phyloP scores from a whole-genome alignment of 2,329 filamentous ascomycete species.

The Xylaria sp. region DNA sequence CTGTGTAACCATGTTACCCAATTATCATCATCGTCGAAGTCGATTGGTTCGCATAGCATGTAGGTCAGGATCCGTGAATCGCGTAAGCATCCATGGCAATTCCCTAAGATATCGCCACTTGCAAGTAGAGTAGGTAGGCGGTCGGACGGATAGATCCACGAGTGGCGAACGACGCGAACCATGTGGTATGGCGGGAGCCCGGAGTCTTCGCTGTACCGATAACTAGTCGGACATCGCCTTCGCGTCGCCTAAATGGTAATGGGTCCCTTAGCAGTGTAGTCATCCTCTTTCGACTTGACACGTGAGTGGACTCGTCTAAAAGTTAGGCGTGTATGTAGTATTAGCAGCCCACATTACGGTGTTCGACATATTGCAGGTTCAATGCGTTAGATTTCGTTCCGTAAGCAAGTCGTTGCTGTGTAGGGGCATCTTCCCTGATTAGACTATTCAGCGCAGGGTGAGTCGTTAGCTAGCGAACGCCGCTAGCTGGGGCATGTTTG shows the following conservation, averaged over 20 bases:
- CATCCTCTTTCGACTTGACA: constrained; percentile 23
- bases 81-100: constrained; percentile 3
- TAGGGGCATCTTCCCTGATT: background rate
- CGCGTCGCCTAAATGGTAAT: constrained; percentile 14
- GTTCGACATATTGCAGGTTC: constrained; percentile 17
- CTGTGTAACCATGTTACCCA: background rate
- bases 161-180: constrained; percentile 13
- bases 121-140: background rate
- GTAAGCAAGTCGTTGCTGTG: constrained; percentile 1
- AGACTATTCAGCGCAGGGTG: background rate
- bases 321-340: background rate
- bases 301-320: background rate
- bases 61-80: background rate
- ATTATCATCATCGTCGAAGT: background rate
- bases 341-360: background rate
- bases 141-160: constrained; percentile 23
- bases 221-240: background rate
- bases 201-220: background rate
- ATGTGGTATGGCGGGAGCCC: background rate
- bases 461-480: background rate
- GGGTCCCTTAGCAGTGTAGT: constrained; percentile 16
- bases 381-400: constrained; percentile 15
- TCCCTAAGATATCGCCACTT: constrained; percentile 11
- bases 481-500: constrained; percentile 4
- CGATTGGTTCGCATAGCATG: background rate